Evolutionary conservation across 1,139 yeast species (phyloP).

Genomic region (Geotrichum armillariae): DNA sequence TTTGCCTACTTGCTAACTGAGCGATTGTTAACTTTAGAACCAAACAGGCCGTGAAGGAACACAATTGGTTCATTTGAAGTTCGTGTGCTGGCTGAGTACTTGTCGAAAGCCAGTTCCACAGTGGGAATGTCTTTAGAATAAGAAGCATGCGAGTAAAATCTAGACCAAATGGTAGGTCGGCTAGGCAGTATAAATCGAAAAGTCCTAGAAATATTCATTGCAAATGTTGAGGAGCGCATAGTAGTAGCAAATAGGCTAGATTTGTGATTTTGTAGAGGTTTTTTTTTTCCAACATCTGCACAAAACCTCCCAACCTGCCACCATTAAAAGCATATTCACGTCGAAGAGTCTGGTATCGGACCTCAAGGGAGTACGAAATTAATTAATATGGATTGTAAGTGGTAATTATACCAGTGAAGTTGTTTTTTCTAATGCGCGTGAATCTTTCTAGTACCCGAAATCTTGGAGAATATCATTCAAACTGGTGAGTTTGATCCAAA

Average conservation of each 20-base stretch:
- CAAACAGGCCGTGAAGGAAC: constrained; percentile 87
- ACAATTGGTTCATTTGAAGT: constrained; percentile 53
- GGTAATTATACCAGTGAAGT: too few relatives aligned
- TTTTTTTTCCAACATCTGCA: too few relatives aligned
- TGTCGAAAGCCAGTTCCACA: constrained; percentile 21
- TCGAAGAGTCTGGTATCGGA: too few relatives aligned
- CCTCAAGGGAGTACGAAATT: too few relatives aligned
- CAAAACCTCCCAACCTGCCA: too few relatives aligned
- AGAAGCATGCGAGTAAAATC: constrained; percentile 5
- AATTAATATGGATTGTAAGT: too few relatives aligned
- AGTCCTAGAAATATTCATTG: background rate
- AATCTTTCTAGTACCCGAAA: constrained; percentile 1
- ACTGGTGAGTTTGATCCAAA: constrained; percentile 17
- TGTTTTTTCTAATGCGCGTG: too few relatives aligned
- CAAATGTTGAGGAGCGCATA: too few relatives aligned
- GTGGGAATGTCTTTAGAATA: constrained; percentile 18
- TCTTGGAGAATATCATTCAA: constrained; percentile 10
- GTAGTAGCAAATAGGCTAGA: too few relatives aligned
- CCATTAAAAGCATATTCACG: too few relatives aligned
- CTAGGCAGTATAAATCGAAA: background rate
- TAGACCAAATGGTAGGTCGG: background rate
- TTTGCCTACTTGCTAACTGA: constrained; percentile 55
- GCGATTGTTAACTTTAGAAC: constrained; percentile 75
- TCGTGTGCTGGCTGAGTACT: constrained; percentile 7
- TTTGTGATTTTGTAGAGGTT: too few relatives aligned